phyloP scores from a whole-genome alignment of 306 rosid species.

The Cucumis hystrix region DNA sequence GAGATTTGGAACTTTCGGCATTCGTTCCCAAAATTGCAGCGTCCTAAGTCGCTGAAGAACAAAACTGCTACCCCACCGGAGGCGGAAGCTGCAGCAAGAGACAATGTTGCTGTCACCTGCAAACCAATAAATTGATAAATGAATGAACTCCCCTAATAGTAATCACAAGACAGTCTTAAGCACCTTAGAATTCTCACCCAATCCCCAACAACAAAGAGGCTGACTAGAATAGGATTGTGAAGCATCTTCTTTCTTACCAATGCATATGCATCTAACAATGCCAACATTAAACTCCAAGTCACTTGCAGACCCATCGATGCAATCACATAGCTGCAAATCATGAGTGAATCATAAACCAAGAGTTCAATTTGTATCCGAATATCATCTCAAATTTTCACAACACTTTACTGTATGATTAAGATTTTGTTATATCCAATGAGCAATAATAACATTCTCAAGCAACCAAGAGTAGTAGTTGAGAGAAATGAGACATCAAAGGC shows the following conservation, averaged over 20 bases:
- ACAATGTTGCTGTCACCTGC: slow-evolving; percentile 69
- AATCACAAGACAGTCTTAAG: not conserved
- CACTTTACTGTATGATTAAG: not conserved
- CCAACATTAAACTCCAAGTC: slow-evolving; percentile 72
- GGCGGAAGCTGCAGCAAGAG: slow-evolving; percentile 85
- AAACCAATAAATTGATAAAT: not conserved
- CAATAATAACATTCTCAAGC: not conserved
- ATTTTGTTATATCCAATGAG: not conserved
- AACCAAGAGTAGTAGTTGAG: not conserved
- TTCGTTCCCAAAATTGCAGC: slow-evolving; percentile 45
- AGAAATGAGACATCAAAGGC: not conserved
- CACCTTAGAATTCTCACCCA: slow-evolving; percentile 54
- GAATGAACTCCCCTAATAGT: not conserved
- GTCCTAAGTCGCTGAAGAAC: slow-evolving; percentile 57
- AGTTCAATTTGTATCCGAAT: not conserved
- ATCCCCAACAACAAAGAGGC: slow-evolving; percentile 89
- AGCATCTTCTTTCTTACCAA: slow-evolving; percentile 59
- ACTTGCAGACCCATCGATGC: slow-evolving; percentile 90
- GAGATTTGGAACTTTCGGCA: slow-evolving; percentile 65
- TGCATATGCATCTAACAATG: slow-evolving; percentile 67
- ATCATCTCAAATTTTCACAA: not conserved
- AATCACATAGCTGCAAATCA: slow-evolving; percentile 52
- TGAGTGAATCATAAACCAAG: slow-evolving; percentile 2
- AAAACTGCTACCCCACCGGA: slow-evolving; percentile 63
- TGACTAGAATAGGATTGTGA: slow-evolving; percentile 61